Evolutionary conservation across 1,284 basidiomycete species (phyloP).

Genomic region (Xerocomus nothofagi): DNA sequence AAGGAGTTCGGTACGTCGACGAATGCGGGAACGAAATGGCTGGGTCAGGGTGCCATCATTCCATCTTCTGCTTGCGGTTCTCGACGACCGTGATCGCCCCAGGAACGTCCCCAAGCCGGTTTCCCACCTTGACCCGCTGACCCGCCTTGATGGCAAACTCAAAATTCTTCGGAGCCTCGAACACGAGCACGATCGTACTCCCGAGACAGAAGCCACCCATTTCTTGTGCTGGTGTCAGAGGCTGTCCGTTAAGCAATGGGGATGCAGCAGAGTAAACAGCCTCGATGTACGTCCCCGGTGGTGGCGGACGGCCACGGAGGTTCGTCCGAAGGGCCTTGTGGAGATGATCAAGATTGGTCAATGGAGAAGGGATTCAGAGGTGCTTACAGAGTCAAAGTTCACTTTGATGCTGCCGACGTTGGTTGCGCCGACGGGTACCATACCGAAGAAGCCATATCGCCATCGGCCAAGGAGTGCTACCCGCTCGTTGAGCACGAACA

Average conservation of each 20-base stretch:
- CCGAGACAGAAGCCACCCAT: constrained; percentile 98
- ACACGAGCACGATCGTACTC: constrained; percentile 94
- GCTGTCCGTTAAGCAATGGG: constrained; percentile 84
- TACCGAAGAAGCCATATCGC: constrained; percentile 94
- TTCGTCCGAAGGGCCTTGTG: constrained; percentile 79
- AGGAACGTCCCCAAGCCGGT: constrained; percentile 63
- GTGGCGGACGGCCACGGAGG: constrained; percentile 68
- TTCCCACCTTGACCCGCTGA: constrained; percentile 87
- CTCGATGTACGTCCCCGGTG: constrained; percentile 89
- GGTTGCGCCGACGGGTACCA: constrained; percentile 97
- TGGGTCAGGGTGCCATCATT: constrained; percentile 7
- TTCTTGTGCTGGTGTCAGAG: constrained; percentile 85
- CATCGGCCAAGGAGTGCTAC: constrained; percentile 96
- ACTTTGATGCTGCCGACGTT: constrained; percentile 97
- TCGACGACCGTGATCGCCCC: constrained; percentile 16
- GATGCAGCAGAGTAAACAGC: constrained; percentile 87
- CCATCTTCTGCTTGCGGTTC: constrained; percentile 26
- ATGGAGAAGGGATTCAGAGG: neutral
- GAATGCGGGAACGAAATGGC: no score
- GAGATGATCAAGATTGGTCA: constrained; percentile 1
- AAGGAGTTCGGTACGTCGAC: no score
- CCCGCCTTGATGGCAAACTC: constrained; percentile 81
- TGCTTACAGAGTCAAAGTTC: constrained; percentile 86
- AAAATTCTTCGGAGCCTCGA: constrained; percentile 90
- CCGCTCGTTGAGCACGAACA: constrained; percentile 97